Base-by-base conservation (phyloP, 176 grass and related monocot genomes). In the Eleusine indica region DNA sequence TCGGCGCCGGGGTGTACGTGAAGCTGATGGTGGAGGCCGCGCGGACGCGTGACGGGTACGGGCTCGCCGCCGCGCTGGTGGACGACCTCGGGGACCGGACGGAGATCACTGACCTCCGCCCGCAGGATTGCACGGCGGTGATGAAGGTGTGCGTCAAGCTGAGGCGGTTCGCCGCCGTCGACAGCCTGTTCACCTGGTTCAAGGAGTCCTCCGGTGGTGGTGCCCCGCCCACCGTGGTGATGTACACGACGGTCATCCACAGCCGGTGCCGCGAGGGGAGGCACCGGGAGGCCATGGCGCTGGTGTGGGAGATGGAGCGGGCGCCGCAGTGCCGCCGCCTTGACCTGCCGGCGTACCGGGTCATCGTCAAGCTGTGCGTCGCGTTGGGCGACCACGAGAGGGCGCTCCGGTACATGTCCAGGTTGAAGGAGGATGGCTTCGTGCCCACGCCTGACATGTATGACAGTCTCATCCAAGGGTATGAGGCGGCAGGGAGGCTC, bases 61-160 rank as follows among this genome's bases (percentile, higher is more conserved):
- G 86, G 30, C 89, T 98, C 2, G 91, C 92, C 0, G 71, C 88
- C 3, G 81, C 86, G 3, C 69, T 98, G 88, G 67, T 95, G 0
- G 82, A 76, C 2, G 93, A 93, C 68, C 89, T 95, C 2, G 80
- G 93, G 1, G 91, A 91, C 25, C 80, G 89, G 68, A 80, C 92
- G 0, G 87, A 90, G 32, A 32, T 32, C 63, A 67, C 95, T 15
- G 80, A 93, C 66, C 65, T 98, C 48, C 25, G 51, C 0, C 87
- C 74, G 0, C 87, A 90, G 73, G 91, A 98, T 44, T 95, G 93
- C 74, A 95, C 91, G 1, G 76, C 93, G 19, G 44, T 98, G 42
- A 98, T 95, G 96, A 98, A 98, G 82, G 83, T 92, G 15, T 98
- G 96, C 67, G 63, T 93, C 47, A 95, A 89, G 74, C 91, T 98